A percentile compares a stretch with the other conserved stretches of the same genome.
phyloP scores from a whole-genome alignment of 345 rosid genomes.

The Arabidopsis suecica region DNA sequence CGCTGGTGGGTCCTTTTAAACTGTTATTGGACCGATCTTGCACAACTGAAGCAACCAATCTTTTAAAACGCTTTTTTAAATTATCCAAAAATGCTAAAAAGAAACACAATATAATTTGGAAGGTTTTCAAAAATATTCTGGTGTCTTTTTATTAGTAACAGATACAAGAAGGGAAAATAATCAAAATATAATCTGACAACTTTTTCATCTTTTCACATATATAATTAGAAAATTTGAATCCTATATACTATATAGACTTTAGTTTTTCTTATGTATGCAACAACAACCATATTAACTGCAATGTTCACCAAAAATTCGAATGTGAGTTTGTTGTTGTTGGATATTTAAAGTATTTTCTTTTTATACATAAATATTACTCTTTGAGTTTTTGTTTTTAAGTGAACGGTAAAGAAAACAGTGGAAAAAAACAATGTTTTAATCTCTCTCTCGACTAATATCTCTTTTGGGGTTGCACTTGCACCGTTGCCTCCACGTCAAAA shows the following conservation, averaged over 20 bases:
- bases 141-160: not conserved
- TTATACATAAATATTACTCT: too few species aligned
- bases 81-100: slow-evolving; percentile 13
- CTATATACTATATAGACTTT: too few species aligned
- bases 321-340: not conserved
- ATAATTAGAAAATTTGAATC: too few species aligned
- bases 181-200: not conserved
- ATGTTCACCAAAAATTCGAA: not conserved
- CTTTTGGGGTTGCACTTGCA: slow-evolving; percentile 7
- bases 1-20: not conserved
- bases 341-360: too few species aligned
- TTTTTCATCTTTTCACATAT: too few species aligned
- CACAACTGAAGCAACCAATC: not conserved
- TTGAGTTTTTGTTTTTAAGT: not conserved
- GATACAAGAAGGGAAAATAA: not conserved
- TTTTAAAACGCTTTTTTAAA: not conserved
- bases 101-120: not conserved
- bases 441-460: not conserved
- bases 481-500: slow-evolving; percentile 29
- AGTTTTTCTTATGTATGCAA: too few species aligned
- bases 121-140: not conserved
- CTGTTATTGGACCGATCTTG: slow-evolving; percentile 27
- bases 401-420: not conserved
- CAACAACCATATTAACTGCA: not conserved
- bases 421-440: not conserved